A percentile compares a stretch with the other conserved stretches of the same genome.
Conservation (phyloP, 2,329 filamentous ascomycete species). For the Tolypocladium nubicola region DNA sequence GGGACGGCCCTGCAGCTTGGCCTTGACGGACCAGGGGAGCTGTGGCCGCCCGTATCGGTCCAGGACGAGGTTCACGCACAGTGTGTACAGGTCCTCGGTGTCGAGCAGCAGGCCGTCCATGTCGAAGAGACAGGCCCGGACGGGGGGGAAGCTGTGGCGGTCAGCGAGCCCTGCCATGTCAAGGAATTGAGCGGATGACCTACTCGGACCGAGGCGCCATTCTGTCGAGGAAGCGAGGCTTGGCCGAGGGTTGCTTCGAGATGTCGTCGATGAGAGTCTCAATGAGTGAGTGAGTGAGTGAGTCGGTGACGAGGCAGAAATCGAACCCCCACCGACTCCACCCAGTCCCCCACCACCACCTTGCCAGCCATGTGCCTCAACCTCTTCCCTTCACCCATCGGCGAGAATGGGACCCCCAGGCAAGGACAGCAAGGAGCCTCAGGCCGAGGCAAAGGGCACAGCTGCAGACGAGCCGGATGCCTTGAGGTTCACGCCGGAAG, state of each 20-base stretch:
- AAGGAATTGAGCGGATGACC: constrained; percentile 7
- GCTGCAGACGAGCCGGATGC: constrained; percentile 12
- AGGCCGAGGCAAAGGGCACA: neutral
- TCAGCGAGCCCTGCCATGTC: neutral
- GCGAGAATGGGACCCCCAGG: neutral
- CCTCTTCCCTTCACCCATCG: neutral
- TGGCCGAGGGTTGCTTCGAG: neutral
- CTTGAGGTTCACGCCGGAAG: constrained; percentile 38
- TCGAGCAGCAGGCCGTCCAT: constrained; percentile 97
- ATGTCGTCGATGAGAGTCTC: neutral
- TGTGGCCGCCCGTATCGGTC: constrained; percentile 59
- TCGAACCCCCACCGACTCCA: neutral
- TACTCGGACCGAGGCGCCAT: constrained; percentile 37
- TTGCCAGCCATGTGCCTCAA: neutral
- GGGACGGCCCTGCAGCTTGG: constrained; percentile 59
- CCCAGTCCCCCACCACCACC: neutral
- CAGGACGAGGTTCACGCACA: constrained; percentile 74
- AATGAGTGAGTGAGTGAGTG: neutral
- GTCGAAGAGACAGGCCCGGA: constrained; percentile 92
- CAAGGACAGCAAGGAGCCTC: neutral
- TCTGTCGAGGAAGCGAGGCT: neutral
- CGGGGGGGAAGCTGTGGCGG: constrained; percentile 54
- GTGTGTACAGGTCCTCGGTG: constrained; percentile 82
- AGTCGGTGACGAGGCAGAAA: neutral
- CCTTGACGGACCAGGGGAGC: constrained; percentile 92